Percentiles rank a stretch among this genome's conserved stretches.
These are phyloP conservation scores for Parietaria judaica DNA, from an alignment of 306 rosid genomes.

Conservation along the genomic window DNA sequence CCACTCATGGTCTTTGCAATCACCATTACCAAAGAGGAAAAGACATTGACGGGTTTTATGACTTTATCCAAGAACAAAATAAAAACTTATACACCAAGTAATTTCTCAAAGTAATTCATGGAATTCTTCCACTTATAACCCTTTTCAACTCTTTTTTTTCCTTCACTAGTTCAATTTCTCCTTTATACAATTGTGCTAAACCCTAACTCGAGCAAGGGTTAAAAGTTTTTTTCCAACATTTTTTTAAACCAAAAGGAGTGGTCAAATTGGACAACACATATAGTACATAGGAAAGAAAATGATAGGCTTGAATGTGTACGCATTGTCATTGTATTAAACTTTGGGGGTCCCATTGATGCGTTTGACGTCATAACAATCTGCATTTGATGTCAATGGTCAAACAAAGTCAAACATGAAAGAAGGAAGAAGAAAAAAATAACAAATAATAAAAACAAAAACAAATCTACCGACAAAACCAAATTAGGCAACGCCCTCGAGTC, in stretches of 20 bases:
- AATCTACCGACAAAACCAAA: constrained; percentile 34
- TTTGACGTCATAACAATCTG: constrained; percentile 3
- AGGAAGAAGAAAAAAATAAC: not conserved
- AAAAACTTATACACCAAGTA: not conserved
- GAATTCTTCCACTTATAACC: not conserved
- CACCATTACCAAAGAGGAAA: not conserved
- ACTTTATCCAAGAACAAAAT: too few relatives aligned
- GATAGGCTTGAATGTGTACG: not conserved
- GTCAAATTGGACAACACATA: constrained; percentile 19
- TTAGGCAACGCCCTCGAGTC: not conserved
- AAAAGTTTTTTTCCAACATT: not conserved
- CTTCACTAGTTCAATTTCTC: constrained; percentile 4
- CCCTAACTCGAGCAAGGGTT: constrained; percentile 3
- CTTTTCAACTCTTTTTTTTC: not conserved
- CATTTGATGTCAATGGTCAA: constrained; percentile 24
- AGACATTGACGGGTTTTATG: not conserved
- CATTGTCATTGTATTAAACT: constrained; percentile 12
- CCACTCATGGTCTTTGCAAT: not conserved
- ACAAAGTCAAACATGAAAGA: constrained; percentile 11
- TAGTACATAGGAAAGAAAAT: constrained; percentile 4
- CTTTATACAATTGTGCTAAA: not conserved
- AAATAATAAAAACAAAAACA: not conserved
- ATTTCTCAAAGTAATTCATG: too few relatives aligned
- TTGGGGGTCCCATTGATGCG: constrained; percentile 17
- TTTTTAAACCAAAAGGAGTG: not conserved